Percentiles rank a stretch among this genome's conserved stretches.
These are phyloP conservation scores for Artemisia argyi DNA, from an alignment of 129 eudicot species.

Conservation along the genomic window DNA sequence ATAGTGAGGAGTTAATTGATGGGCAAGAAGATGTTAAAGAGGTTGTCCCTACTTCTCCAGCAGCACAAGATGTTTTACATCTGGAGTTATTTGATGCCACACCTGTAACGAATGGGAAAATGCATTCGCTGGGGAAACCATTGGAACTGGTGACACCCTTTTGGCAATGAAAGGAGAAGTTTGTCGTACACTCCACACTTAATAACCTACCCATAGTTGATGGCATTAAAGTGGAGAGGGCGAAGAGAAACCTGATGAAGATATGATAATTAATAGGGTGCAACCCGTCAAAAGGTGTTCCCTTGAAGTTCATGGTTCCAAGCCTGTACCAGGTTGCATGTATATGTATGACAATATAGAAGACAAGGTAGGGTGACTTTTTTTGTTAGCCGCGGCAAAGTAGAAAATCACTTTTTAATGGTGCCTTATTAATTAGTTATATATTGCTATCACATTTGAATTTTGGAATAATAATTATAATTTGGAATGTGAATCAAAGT, in stretches of 20 bases:
- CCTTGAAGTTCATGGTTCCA: conserved; percentile 47
- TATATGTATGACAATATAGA: conserved; percentile 97
- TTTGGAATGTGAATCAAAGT: too few species aligned
- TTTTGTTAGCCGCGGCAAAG: not conserved
- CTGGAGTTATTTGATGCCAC: conserved; percentile 55
- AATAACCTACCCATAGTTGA: conserved; percentile 41
- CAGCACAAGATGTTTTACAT: conserved; percentile 33
- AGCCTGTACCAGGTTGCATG: conserved; percentile 75
- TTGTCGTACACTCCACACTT: conserved; percentile 73
- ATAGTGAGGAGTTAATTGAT: conserved; percentile 73
- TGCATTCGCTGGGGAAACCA: conserved; percentile 44
- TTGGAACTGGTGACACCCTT: conserved; percentile 80
- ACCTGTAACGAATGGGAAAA: conserved; percentile 55
- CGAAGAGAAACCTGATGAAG: conserved; percentile 59
- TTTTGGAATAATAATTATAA: too few species aligned
- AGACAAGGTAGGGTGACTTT: conserved; percentile 62
- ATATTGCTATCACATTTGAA: too few species aligned
- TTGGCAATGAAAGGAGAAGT: conserved; percentile 81
- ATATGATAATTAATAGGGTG: conserved; percentile 77
- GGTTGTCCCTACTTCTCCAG: conserved; percentile 58
- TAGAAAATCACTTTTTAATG: too few species aligned
- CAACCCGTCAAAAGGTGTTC: conserved; percentile 79
- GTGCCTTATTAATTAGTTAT: too few species aligned
- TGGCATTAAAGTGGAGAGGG: conserved; percentile 40
- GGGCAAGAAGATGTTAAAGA: conserved; percentile 57